A percentile compares a stretch with the other conserved stretches of the same genome.
Evolutionary conservation across 2,329 filamentous ascomycete genomes (phyloP).

Genomic region (Lomentospora prolificans): DNA sequence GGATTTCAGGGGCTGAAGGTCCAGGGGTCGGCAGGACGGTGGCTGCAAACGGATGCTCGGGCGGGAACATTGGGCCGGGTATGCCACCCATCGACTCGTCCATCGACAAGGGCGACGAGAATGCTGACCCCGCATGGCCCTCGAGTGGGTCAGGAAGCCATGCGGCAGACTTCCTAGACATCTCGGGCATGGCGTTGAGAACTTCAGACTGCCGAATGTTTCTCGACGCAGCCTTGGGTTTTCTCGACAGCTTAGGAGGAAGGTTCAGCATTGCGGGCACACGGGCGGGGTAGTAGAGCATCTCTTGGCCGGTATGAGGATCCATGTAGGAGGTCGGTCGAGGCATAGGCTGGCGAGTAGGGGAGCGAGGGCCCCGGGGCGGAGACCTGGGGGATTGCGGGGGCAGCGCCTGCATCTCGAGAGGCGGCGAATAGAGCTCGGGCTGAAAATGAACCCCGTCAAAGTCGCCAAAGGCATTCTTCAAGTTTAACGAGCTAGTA

Average conservation of each 20-base stretch:
- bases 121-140: conserved; percentile 24
- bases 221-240: conserved; percentile 51
- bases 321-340: conserved; percentile 45
- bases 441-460: conserved; percentile 69
- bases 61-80: neutral
- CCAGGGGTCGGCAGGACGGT: neutral
- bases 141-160: conserved; percentile 39
- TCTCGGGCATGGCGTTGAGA: conserved; percentile 45
- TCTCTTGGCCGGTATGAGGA: conserved; percentile 60
- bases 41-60: neutral
- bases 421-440: conserved; percentile 21
- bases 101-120: conserved; percentile 12
- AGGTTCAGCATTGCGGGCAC: conserved; percentile 91
- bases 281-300: conserved; percentile 92
- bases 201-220: conserved; percentile 67
- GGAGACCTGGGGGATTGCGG: neutral
- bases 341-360: neutral
- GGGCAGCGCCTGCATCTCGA: conserved; percentile 13
- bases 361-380: neutral
- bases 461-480: conserved; percentile 65
- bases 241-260: conserved; percentile 74
- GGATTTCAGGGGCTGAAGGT: neutral
- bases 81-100: neutral
- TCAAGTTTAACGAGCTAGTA: conserved; percentile 57
- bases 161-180: conserved; percentile 13